Percentiles rank a stretch among this genome's conserved stretches.
Evolutionary conservation across 768 basidiomycete species (phyloP).

Genomic region (Saitozyma sp.): DNA sequence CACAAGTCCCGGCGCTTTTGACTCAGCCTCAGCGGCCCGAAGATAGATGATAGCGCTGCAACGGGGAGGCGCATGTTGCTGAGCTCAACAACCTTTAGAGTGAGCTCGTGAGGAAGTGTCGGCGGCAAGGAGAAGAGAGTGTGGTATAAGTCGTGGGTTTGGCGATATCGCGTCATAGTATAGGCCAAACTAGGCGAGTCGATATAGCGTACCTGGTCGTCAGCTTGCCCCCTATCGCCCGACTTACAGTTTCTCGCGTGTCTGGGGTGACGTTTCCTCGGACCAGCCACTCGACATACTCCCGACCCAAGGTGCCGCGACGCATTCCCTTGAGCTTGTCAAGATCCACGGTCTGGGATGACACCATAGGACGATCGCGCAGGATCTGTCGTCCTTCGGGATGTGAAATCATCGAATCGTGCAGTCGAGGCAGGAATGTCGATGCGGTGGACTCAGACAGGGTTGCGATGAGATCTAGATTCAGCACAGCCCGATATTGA

Average conservation of each 20-base stretch:
- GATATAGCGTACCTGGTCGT: conserved; percentile 80
- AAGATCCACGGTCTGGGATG: conserved; percentile 73
- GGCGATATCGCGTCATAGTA: conserved; percentile 95
- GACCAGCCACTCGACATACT: conserved; percentile 87
- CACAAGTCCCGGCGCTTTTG: conserved; percentile 60
- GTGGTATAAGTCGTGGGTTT: conserved; percentile 98
- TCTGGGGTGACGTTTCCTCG: conserved; percentile 88
- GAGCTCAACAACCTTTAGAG: conserved; percentile 92
- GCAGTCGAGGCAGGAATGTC: conserved; percentile 69
- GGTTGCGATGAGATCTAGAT: conserved; percentile 87
- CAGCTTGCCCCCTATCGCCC: neutral
- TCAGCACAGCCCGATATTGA: conserved; percentile 7
- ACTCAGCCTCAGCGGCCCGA: conserved; percentile 74
- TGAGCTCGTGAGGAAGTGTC: conserved; percentile 84
- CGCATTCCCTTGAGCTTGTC: conserved; percentile 65
- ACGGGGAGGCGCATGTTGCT: conserved; percentile 88
- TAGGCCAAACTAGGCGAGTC: conserved; percentile 94
- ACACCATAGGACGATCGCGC: conserved; percentile 78
- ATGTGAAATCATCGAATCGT: conserved; percentile 73
- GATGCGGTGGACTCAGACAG: conserved; percentile 91
- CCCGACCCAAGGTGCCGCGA: conserved; percentile 78
- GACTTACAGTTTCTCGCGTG: conserved; percentile 78
- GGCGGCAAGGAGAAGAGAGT: conserved; percentile 85
- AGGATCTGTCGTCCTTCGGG: conserved; percentile 81
- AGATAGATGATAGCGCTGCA: conserved; percentile 72